Conservation (phyloP, 768 basidiomycete species). For the Tulasnella sp. region DNA sequence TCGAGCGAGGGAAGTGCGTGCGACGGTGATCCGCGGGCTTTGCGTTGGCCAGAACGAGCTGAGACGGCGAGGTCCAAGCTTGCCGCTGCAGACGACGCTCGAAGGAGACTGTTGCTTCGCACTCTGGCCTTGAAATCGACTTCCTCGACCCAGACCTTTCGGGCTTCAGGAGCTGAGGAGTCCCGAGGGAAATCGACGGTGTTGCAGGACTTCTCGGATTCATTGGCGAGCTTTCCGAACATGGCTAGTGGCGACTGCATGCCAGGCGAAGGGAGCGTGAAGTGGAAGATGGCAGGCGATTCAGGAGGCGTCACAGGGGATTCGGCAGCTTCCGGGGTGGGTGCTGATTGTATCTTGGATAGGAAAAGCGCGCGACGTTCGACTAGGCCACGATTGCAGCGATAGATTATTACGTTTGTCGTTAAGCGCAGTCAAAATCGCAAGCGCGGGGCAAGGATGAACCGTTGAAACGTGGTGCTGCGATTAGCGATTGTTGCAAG, state of each 20-base stretch:
- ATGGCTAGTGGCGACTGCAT: slow-evolving; percentile 50
- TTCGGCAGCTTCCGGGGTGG: slow-evolving; percentile 44
- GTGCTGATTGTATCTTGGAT: slow-evolving; percentile 57
- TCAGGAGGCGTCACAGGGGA: slow-evolving; percentile 57
- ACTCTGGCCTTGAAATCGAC: slow-evolving; percentile 38
- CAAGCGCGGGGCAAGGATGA: neutral
- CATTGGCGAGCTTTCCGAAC: slow-evolving; percentile 37
- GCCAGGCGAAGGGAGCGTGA: slow-evolving; percentile 55
- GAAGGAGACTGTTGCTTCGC: slow-evolving; percentile 1
- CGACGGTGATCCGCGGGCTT: slow-evolving; percentile 11
- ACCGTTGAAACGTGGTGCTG: neutral
- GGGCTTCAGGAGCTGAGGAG: neutral
- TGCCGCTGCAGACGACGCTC: neutral
- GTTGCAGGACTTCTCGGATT: neutral
- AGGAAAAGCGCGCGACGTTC: slow-evolving; percentile 67
- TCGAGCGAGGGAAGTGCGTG: slow-evolving; percentile 52
- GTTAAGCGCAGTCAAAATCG: neutral
- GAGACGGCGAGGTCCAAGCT: neutral
- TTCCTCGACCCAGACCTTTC: slow-evolving; percentile 46
- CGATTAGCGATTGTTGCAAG: neutral
- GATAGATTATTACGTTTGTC: neutral
- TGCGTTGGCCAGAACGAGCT: slow-evolving; percentile 28
- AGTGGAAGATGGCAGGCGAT: slow-evolving; percentile 58
- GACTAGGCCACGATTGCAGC: slow-evolving; percentile 28
- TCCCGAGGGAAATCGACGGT: slow-evolving; percentile 1